Evolutionary conservation across 805 yeast species (phyloP).

Genomic region (Starmerella bombi): DNA sequence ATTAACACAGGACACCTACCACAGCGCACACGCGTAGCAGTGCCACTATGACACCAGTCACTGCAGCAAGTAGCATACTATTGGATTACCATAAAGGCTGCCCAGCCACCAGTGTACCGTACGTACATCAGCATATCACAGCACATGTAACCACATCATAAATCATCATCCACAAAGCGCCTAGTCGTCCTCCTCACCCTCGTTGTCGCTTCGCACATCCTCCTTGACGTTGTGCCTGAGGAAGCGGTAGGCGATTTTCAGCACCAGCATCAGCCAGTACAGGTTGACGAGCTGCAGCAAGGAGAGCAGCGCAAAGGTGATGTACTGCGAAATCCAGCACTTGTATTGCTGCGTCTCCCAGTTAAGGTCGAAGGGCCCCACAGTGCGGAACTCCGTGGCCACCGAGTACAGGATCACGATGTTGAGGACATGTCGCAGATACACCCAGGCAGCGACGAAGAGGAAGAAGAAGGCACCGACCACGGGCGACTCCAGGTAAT

Average conservation of each 20-base stretch:
- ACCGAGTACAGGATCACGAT: conserved; percentile 45
- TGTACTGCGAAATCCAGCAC: conserved; percentile 89
- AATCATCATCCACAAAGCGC: too few species aligned
- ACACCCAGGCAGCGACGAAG: conserved; percentile 68
- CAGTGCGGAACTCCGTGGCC: conserved; percentile 70
- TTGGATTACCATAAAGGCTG: too few species aligned
- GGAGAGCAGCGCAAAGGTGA: conserved; percentile 62
- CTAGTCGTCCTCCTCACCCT: conserved; percentile 38
- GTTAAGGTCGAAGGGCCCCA: conserved; percentile 68
- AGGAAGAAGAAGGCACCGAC: conserved; percentile 53
- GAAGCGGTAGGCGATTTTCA: conserved; percentile 62
- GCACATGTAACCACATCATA: too few species aligned
- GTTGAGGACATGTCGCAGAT: conserved; percentile 78
- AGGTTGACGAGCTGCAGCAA: conserved; percentile 76
- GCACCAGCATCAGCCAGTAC: conserved; percentile 76
- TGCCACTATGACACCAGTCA: too few species aligned
- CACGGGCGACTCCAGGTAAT: conserved; percentile 58
- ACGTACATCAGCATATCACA: too few species aligned
- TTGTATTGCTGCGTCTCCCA: conserved; percentile 89
- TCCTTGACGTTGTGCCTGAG: conserved; percentile 41
- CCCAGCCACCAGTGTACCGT: too few species aligned
- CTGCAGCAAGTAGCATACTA: too few species aligned
- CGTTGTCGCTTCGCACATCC: conserved; percentile 72
- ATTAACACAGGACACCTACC: too few species aligned
- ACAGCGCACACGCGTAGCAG: too few species aligned